A percentile compares a stretch with the other conserved stretches of the same genome.
Conservation (phyloP, 1,284 basidiomycete genomes). For the Coriolopsis trogii region DNA sequence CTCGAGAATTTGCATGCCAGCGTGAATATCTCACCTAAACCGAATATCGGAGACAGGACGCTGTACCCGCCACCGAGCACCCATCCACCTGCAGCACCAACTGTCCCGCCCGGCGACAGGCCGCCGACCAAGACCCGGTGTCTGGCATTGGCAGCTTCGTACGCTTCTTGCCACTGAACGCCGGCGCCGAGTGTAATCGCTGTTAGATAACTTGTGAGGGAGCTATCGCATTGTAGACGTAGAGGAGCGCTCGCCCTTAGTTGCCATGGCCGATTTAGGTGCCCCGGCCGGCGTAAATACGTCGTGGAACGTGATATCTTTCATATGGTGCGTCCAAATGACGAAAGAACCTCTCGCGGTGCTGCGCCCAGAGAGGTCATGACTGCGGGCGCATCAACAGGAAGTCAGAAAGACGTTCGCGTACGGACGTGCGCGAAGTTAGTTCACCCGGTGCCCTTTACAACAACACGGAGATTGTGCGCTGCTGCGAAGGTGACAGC, state of each 20-base stretch:
- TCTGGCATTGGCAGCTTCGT: conserved; percentile 36
- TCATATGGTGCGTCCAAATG: conserved; percentile 30
- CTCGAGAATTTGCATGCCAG: background rate
- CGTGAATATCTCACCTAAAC: conserved; percentile 38
- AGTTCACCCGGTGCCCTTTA: conserved; percentile 50
- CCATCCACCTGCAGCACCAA: conserved; percentile 40
- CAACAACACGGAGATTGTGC: conserved; percentile 44
- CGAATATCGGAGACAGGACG: conserved; percentile 41
- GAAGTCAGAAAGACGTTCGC: background rate
- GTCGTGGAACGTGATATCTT: conserved; percentile 27
- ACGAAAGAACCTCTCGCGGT: conserved; percentile 25
- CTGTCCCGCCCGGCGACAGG: conserved; percentile 37
- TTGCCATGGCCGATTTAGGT: conserved; percentile 15
- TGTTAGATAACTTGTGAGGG: conserved; percentile 6
- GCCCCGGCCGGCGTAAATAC: conserved; percentile 25
- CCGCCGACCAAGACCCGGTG: conserved; percentile 31
- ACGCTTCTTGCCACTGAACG: conserved; percentile 48
- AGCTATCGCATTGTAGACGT: background rate
- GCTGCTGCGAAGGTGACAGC: conserved; percentile 43
- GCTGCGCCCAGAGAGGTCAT: conserved; percentile 30
- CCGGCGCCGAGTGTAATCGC: conserved; percentile 47
- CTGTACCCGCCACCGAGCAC: conserved; percentile 49
- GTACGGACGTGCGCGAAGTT: background rate
- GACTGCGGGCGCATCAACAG: conserved; percentile 18
- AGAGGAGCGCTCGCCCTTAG: conserved; percentile 18